Conservation (phyloP, 345 rosid species). For the Pugionium cornutum region DNA sequence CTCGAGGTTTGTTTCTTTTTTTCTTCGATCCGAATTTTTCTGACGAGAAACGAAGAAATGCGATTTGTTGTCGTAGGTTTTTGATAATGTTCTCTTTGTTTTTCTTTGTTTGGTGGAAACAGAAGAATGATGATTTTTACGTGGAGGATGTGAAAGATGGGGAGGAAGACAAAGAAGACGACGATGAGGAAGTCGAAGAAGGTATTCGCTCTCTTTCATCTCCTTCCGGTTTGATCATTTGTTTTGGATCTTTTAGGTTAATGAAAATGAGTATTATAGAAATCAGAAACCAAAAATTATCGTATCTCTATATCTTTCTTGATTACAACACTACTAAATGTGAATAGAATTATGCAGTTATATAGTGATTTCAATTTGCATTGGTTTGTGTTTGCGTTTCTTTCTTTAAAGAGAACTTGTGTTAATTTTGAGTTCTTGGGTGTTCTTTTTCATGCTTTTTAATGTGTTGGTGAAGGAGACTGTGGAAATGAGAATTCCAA, state of each 20-base stretch:
- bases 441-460: not conserved
- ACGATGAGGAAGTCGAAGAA: conserved; percentile 52
- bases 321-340: not conserved
- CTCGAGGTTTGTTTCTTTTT: not conserved
- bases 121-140: conserved; percentile 27
- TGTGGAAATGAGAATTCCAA: conserved; percentile 68
- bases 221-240: conserved; percentile 4
- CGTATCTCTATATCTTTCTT: not conserved
- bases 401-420: not conserved
- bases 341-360: not conserved
- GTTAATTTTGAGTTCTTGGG: not conserved
- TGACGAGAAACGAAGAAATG: not conserved
- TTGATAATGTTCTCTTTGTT: not conserved
- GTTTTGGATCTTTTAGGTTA: not conserved
- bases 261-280: not conserved
- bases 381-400: not conserved
- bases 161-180: conserved; percentile 56
- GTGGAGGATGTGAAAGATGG: conserved; percentile 74
- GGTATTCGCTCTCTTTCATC: conserved; percentile 37
- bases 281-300: not conserved
- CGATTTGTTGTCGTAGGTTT: not conserved
- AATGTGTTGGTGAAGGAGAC: conserved; percentile 36
- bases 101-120: not conserved
- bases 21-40: not conserved
- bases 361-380: not conserved